These are phyloP conservation scores for Mucor racemosus DNA, from an alignment of 371 early-diverging fungal species.

Conservation along the genomic window DNA sequence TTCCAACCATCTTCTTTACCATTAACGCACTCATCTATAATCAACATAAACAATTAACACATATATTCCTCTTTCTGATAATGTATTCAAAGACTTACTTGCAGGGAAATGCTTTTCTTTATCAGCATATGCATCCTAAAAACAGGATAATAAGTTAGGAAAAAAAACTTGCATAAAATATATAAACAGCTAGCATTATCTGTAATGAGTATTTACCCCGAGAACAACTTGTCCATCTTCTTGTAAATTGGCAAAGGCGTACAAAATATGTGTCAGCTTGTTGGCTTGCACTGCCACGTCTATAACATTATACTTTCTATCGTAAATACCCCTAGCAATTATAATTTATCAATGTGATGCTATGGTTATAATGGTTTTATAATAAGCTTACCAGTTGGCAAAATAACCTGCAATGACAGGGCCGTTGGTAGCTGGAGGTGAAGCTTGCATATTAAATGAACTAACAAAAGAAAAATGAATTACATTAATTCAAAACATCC, in stretches of 20 bases:
- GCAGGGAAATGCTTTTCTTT: constrained; percentile 51
- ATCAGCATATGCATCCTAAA: constrained; percentile 53
- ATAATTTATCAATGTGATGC: background rate
- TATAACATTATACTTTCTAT: constrained; percentile 66
- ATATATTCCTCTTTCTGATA: background rate
- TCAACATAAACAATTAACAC: background rate
- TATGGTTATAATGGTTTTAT: too few species aligned
- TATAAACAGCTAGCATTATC: background rate
- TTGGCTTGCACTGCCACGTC: constrained; percentile 62
- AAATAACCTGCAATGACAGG: constrained; percentile 47
- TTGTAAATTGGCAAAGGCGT: constrained; percentile 87
- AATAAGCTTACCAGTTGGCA: constrained; percentile 32
- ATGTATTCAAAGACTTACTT: constrained; percentile 18
- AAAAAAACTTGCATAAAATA: background rate
- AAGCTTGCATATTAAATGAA: constrained; percentile 14
- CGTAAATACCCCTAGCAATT: constrained; percentile 74
- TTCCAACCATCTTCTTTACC: constrained; percentile 63
- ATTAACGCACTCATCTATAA: constrained; percentile 46
- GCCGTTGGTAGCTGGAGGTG: constrained; percentile 39
- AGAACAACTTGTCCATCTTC: constrained; percentile 67
- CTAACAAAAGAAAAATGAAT: background rate
- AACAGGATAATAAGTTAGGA: background rate
- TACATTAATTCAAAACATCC: background rate
- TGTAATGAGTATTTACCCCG: constrained; percentile 41
- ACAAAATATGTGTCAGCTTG: constrained; percentile 81